Evolutionary conservation across 2,329 filamentous ascomycete genomes (phyloP), one percentile per base, ranked within the genome.

Genomic region (Cadophora gregata): DNA sequence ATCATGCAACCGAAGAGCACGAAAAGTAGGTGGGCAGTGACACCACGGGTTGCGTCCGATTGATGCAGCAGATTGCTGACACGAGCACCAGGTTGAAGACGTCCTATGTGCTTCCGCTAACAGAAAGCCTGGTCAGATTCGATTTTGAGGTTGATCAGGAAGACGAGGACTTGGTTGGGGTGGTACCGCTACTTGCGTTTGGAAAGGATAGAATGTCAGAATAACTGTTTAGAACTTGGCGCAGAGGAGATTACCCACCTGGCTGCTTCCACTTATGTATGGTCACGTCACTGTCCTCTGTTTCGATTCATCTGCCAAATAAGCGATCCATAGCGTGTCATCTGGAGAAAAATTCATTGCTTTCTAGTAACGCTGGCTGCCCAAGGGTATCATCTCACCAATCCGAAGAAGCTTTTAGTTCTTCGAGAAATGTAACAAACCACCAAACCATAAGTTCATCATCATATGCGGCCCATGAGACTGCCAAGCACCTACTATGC

Each of bases 1-100:
- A 73, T 42, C 71, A 73, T 25, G 60, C 59, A 27, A 73, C 68
- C 62, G 55, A 66, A 33, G 71, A 72, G 53, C 69, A 72, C 67
- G 64, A 63, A 24, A 29, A 55, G 71, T 70, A 55, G 56, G 67
- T 68, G 12, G 8, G 24, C 25, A 12, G 45, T 50, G 19, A 8
- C 8, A 16, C 48, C 45, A 14, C 16, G 9, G 10, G 25, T 31
- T 4, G 58, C 8, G 4, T 19, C 25, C 6, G 59, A 53, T 31
- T 7, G 14, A 4, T 31, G 45, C 27, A 31, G 9, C 25, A 53
- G 31, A 42, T 4, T 25, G 31, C 55, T 58, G 55, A 60, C 36
- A 47, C 25, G 31, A 45, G 33, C 3, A 42, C 24, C 10, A 45
- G 36, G 38, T 14, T 47, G 38, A 48, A 58, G 42, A 50, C 29